Evolutionary conservation across 352 stramenopile species (phyloP).

Genomic region (Pythium angustatum): DNA sequence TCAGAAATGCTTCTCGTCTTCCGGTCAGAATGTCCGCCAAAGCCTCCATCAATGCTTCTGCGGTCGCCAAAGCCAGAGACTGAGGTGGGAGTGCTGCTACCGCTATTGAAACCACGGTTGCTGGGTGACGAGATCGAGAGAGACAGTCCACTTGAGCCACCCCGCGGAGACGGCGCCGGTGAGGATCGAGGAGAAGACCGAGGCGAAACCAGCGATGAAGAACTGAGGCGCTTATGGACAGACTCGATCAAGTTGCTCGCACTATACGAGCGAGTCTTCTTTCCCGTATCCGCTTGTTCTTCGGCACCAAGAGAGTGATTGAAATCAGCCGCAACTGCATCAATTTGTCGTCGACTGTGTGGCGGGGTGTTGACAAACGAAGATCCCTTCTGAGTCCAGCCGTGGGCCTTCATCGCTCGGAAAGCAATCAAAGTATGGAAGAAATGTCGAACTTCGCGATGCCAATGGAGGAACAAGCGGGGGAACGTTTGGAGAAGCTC

Average conservation of each 20-base stretch:
- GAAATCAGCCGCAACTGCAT: slow-evolving; percentile 86
- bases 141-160: slow-evolving; percentile 43
- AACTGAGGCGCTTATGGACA: slow-evolving; percentile 76
- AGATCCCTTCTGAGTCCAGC: slow-evolving; percentile 82
- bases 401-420: slow-evolving; percentile 83
- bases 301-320: slow-evolving; percentile 80
- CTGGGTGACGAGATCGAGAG: slow-evolving; percentile 82
- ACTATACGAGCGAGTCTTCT: slow-evolving; percentile 77
- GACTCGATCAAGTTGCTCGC: slow-evolving; percentile 84
- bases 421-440: slow-evolving; percentile 87
- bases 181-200: slow-evolving; percentile 69
- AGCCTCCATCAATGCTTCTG: slow-evolving; percentile 57
- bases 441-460: slow-evolving; percentile 86
- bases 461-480: slow-evolving; percentile 85
- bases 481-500: slow-evolving; percentile 80
- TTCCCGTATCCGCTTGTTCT: slow-evolving; percentile 47
- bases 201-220: slow-evolving; percentile 51
- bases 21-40: slow-evolving; percentile 42
- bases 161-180: slow-evolving; percentile 53
- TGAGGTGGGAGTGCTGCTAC: slow-evolving; percentile 63
- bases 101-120: slow-evolving; percentile 57
- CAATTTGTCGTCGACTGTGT: slow-evolving; percentile 84
- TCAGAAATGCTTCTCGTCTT: slow-evolving; percentile 82
- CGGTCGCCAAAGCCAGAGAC: slow-evolving; percentile 43
- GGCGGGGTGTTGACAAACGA: slow-evolving; percentile 88